Evolutionary conservation across 495 filamentous ascomycete species (phyloP).

Genomic region (Penicillium cinerascens): DNA sequence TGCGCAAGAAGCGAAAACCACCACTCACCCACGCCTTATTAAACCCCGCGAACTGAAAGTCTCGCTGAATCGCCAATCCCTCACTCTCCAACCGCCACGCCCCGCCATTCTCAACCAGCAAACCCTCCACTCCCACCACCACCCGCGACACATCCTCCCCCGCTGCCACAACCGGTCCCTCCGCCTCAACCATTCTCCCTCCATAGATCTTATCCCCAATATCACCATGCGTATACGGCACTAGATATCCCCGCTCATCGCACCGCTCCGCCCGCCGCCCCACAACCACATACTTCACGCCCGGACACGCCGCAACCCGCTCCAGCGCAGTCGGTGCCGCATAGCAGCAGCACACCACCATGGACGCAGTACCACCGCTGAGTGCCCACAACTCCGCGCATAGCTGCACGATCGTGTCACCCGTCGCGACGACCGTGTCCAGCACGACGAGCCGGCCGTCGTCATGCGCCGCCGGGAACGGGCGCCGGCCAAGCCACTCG

Average conservation of each 20-base stretch:
- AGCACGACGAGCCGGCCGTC: neutral
- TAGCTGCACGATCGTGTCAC: neutral
- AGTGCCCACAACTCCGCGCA: neutral
- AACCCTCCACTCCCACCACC: neutral
- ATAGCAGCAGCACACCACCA: neutral
- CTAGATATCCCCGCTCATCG: neutral
- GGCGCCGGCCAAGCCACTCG: slow-evolving; percentile 1
- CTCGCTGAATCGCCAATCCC: neutral
- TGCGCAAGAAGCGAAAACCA: neutral
- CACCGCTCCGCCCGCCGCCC: neutral
- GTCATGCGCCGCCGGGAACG: neutral
- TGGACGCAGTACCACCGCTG: neutral
- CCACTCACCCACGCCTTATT: neutral
- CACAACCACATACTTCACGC: slow-evolving; percentile 1
- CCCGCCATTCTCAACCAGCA: slow-evolving; percentile 2
- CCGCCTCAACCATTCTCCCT: neutral
- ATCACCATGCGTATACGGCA: slow-evolving; percentile 1
- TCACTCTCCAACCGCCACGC: neutral
- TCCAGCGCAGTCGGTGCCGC: neutral
- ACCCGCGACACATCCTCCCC: slow-evolving; percentile 1
- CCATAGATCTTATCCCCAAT: slow-evolving; percentile 4
- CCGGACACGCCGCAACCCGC: neutral
- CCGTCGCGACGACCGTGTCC: slow-evolving; percentile 2
- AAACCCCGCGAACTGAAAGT: neutral
- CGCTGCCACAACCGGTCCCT: neutral